Base-by-base conservation (phyloP, 768 basidiomycete species). In the Xanthoconium purpureum region DNA sequence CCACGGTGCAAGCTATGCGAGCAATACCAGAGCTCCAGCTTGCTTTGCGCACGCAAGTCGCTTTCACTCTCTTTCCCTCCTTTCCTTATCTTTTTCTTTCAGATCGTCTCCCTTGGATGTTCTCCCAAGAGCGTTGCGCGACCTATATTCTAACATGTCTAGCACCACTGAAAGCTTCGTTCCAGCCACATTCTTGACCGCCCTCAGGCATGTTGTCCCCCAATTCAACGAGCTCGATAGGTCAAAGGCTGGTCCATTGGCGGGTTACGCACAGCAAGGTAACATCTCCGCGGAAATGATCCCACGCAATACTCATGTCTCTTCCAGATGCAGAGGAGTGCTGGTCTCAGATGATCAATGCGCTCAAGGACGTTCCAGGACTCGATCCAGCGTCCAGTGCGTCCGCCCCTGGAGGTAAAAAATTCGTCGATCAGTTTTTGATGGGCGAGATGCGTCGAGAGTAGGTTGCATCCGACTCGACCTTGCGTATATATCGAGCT, bases 261-360 rank as follows among this genome's bases (percentile, higher is more conserved):
- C 74, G 11, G 80, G 80, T 17, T 93, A 85, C 65, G 87, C 94
- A 2, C 97, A 98, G 69, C 96, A 98, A 81, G 81, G 76, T 79
- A 37, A 35, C 60, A 47, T 12, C 39, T 47, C 37, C 28, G 9
- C 36, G 7, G 8, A 46, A 1, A 8, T 9, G 9, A 29, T 45
- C 10, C 3, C 14, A 5, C 9, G n/a, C 17, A 5, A 30, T 42
- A 18, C 39, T 65, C 39, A 71, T 24, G 0, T 33, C 10, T 52
- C 2, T n/a, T n/a, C n/a, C 48, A 80, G 92, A 97, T 65, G 94
- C 94, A 18, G 94, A 96, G 67, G 94, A 97, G 71, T 95, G 93
- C 63, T 94, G 88, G 77, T 79, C 77, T 9, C 82, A 87, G 50
- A 84, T 96, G 57, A 75, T 90, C 17, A 85, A 84, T 55, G 79